These are phyloP conservation scores for Xerocomellus intermedius DNA, from an alignment of 768 basidiomycete species.

Conservation along the genomic window DNA sequence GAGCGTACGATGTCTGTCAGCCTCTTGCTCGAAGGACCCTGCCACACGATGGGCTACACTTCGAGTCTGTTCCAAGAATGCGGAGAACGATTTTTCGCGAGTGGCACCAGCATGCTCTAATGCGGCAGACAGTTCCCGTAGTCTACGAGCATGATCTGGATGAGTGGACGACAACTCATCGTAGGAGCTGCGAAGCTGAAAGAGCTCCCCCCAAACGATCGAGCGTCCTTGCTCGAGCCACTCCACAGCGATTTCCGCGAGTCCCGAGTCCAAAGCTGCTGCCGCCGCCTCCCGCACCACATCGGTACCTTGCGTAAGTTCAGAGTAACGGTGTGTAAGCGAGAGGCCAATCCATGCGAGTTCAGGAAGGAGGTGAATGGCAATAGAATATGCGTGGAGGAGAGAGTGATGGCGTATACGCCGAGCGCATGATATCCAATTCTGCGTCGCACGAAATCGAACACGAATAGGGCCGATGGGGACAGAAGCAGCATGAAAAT, in stretches of 20 bases:
- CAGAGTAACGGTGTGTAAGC: slow-evolving; percentile 14
- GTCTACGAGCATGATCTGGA: neutral
- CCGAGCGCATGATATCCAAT: slow-evolving; percentile 6
- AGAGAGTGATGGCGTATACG: slow-evolving; percentile 4
- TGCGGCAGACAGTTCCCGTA: neutral
- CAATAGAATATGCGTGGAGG: slow-evolving; percentile 15
- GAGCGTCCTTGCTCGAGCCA: slow-evolving; percentile 21
- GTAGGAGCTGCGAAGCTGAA: slow-evolving; percentile 12
- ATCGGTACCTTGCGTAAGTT: slow-evolving; percentile 7
- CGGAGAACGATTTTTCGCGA: neutral
- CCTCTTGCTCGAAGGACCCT: no score
- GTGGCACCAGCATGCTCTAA: neutral
- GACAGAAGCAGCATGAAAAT: neutral
- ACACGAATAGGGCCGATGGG: neutral
- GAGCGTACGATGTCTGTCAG: no score
- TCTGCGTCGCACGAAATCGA: slow-evolving; percentile 4
- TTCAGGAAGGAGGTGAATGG: slow-evolving; percentile 21
- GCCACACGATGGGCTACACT: no score
- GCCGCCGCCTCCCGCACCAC: slow-evolving; percentile 24
- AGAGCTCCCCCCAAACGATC: slow-evolving; percentile 15
- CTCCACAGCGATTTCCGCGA: slow-evolving; percentile 5
- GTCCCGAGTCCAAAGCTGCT: slow-evolving; percentile 13
- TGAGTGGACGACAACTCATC: neutral
- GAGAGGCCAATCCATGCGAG: slow-evolving; percentile 16
- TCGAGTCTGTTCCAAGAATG: neutral